Percentiles rank a stretch among this genome's conserved stretches.
These are phyloP conservation scores for Phytomonas serpens DNA, from an alignment of 208 protist genomes.

Conservation along the genomic window DNA sequence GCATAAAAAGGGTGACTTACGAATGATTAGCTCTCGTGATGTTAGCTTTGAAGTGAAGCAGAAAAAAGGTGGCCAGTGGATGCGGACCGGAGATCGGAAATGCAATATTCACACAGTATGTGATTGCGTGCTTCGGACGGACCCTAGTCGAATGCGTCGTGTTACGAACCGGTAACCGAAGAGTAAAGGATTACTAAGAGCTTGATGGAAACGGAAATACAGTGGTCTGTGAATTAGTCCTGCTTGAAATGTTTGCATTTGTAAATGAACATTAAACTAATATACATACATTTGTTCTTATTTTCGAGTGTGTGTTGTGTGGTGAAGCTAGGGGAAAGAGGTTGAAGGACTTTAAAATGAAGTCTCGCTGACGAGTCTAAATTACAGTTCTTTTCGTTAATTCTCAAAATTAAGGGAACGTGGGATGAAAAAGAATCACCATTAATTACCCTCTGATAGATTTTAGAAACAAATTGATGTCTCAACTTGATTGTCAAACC, in stretches of 20 bases:
- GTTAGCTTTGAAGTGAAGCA: conserved; percentile 82
- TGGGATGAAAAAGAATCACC: not conserved
- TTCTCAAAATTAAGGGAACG: not conserved
- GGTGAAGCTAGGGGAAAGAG: not conserved
- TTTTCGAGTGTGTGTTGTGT: not conserved
- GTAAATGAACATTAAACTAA: not conserved
- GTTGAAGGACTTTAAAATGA: not conserved
- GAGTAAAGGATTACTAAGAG: not conserved
- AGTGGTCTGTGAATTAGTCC: not conserved
- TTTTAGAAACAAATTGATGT: not conserved
- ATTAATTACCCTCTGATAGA: not conserved
- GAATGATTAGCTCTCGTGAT: conserved; percentile 63
- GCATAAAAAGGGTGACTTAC: conserved; percentile 73
- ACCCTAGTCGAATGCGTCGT: conserved; percentile 70
- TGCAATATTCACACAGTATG: conserved; percentile 90
- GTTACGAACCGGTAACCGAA: conserved; percentile 73
- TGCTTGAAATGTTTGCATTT: not conserved
- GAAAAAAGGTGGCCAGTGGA: conserved; percentile 78
- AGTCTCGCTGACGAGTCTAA: not conserved
- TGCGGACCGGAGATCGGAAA: conserved; percentile 69
- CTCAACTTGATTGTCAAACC: not conserved
- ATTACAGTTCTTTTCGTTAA: not conserved
- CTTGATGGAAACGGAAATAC: not conserved
- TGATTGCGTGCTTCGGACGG: conserved; percentile 81
- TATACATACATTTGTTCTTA: not conserved